Conservation (phyloP, 805 yeast species). For the Vanderwaltozyma tropicalis region DNA sequence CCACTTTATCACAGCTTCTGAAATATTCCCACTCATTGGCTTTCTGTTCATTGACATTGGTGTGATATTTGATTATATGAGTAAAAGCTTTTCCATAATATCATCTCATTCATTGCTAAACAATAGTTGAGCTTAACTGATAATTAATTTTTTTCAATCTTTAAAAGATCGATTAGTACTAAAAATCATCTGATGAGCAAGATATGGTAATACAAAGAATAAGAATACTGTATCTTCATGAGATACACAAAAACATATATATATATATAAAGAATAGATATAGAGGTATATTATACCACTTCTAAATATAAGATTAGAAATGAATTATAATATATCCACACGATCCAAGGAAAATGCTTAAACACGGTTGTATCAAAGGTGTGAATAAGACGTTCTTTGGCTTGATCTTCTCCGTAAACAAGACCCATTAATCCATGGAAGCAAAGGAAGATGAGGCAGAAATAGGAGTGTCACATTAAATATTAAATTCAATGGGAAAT, state of each 20-base stretch:
- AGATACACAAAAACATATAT: background rate
- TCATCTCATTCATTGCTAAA: too few relatives aligned
- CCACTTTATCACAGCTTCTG: slow-evolving; percentile 40
- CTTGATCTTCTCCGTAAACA: slow-evolving; percentile 53
- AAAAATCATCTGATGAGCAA: too few relatives aligned
- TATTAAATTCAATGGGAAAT: too few relatives aligned
- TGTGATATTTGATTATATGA: too few relatives aligned
- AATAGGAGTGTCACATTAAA: slow-evolving; percentile 37
- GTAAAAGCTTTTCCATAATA: too few relatives aligned
- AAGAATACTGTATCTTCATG: too few relatives aligned
- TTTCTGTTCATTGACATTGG: background rate
- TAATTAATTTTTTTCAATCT: background rate
- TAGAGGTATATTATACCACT: background rate
- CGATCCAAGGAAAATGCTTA: slow-evolving; percentile 1
- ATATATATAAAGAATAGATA: background rate
- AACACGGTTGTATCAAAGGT: slow-evolving; percentile 38
- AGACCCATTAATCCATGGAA: slow-evolving; percentile 48
- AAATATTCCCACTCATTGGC: too few relatives aligned
- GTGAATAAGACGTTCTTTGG: slow-evolving; percentile 29
- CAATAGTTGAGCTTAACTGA: background rate
- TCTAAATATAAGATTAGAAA: background rate
- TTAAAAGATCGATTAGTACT: too few relatives aligned
- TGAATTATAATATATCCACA: background rate
- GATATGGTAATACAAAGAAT: background rate
- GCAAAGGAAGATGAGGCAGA: slow-evolving; percentile 47